These are phyloP conservation scores for Aspergillus sp. DNA, from an alignment of 2,329 filamentous ascomycete genomes.

Conservation along the genomic window DNA sequence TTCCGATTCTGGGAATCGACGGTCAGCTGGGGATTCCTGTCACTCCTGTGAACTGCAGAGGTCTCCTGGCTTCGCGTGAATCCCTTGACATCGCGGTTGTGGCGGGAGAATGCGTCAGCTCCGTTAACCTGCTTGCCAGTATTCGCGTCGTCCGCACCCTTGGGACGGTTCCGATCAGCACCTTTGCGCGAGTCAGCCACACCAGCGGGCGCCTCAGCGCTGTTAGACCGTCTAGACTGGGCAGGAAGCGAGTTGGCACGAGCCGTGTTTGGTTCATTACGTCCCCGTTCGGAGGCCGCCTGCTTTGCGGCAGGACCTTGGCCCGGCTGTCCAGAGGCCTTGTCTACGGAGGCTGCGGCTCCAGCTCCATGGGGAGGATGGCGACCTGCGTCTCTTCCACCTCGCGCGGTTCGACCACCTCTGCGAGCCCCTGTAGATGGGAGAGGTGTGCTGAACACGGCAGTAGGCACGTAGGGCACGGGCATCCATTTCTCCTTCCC, in stretches of 20 bases:
- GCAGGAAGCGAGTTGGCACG: constrained; percentile 36
- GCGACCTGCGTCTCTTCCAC: constrained; percentile 45
- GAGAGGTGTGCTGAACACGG: constrained; percentile 78
- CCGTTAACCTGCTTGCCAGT: constrained; percentile 22
- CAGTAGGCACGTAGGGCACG: constrained; percentile 72
- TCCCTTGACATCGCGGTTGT: constrained; percentile 27
- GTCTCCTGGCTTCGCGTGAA: constrained; percentile 25
- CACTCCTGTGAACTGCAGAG: constrained; percentile 15
- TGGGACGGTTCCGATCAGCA: constrained; percentile 25
- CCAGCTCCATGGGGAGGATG: constrained; percentile 31
- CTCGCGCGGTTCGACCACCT: constrained; percentile 49
- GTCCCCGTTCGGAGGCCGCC: constrained; percentile 24
- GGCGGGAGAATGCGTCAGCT: constrained; percentile 22
- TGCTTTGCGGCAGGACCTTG: constrained; percentile 24
- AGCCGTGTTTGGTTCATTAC: constrained; percentile 27
- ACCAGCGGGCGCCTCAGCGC: constrained; percentile 20
- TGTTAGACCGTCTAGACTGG: constrained; percentile 28
- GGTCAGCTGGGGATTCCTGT: constrained; percentile 20
- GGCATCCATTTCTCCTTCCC: constrained; percentile 79
- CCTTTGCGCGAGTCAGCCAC: constrained; percentile 26
- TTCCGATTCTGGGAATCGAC: constrained; percentile 29
- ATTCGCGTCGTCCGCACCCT: constrained; percentile 25
- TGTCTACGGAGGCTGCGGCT: constrained; percentile 24
- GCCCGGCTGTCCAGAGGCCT: constrained; percentile 21
- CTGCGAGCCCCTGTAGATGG: constrained; percentile 40